phyloP scores from a whole-genome alignment of 1,139 yeast genomes.

The Sugiyamaella japonica region DNA sequence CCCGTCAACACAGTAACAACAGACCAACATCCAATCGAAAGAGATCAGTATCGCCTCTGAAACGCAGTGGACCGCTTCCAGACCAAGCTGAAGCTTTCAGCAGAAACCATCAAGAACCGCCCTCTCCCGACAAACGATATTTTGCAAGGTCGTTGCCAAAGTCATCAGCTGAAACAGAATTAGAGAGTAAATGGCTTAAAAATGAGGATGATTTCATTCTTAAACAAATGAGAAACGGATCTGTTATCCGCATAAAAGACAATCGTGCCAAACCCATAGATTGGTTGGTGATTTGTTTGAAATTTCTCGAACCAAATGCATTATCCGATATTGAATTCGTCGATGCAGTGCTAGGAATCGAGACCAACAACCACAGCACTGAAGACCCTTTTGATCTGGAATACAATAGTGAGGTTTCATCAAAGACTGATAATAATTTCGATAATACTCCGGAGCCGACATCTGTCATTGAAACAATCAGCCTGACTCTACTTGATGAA shows the following conservation, averaged over 20 bases:
- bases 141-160: neutral
- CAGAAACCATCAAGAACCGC: neutral
- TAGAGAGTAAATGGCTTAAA: slow-evolving; percentile 24
- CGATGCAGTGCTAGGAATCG: slow-evolving; percentile 22
- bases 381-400: slow-evolving; percentile 15
- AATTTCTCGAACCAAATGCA: slow-evolving; percentile 28
- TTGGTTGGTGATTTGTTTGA: slow-evolving; percentile 32
- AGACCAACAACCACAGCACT: slow-evolving; percentile 14
- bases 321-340: slow-evolving; percentile 24
- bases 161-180: slow-evolving; percentile 3
- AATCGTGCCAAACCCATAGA: slow-evolving; percentile 36
- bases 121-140: neutral
- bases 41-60: neutral
- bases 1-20: too few species aligned
- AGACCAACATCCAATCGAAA: neutral
- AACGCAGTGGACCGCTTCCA: slow-evolving; percentile 4
- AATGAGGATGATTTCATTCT: slow-evolving; percentile 40
- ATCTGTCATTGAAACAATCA: slow-evolving; percentile 26
- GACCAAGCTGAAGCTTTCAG: slow-evolving; percentile 5
- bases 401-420: neutral
- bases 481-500: slow-evolving; percentile 23
- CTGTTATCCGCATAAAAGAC: slow-evolving; percentile 38
- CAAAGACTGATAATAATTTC: slow-evolving; percentile 21
- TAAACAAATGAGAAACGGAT: slow-evolving; percentile 38
- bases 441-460: slow-evolving; percentile 29